These are phyloP conservation scores for Phialocephala subalpina DNA, from an alignment of 2,329 filamentous ascomycete genomes.

Conservation along the genomic window DNA sequence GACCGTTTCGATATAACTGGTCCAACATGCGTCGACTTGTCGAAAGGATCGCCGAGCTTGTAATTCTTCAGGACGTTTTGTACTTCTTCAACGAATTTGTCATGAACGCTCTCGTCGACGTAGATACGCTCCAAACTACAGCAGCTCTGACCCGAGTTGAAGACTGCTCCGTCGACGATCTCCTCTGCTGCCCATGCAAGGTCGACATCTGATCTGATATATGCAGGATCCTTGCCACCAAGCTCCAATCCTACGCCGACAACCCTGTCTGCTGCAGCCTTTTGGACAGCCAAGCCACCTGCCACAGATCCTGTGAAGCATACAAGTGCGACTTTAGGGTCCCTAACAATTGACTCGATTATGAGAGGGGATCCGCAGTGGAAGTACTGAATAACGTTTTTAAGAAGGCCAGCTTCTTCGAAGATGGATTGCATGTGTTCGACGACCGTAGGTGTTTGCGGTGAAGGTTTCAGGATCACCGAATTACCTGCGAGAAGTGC, in stretches of 20 bases:
- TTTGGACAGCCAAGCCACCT: constrained; percentile 85
- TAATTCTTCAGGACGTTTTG: constrained; percentile 84
- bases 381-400: constrained; percentile 89
- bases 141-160: constrained; percentile 99
- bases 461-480: constrained; percentile 93
- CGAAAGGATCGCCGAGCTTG: constrained; percentile 86
- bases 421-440: constrained; percentile 85
- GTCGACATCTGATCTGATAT: constrained; percentile 86
- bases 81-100: constrained; percentile 79
- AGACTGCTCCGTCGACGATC: constrained; percentile 94
- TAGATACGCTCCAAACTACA: constrained; percentile 93
- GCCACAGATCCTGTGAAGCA: constrained; percentile 96
- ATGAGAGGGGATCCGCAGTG: constrained; percentile 82
- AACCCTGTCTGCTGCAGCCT: constrained; percentile 82
- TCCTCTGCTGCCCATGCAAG: constrained; percentile 90
- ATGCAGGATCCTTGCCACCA: constrained; percentile 94
- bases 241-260: constrained; percentile 90
- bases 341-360: constrained; percentile 80
- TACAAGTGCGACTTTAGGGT: constrained; percentile 79
- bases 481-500: constrained; percentile 91
- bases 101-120: constrained; percentile 84
- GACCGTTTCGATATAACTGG: constrained; percentile 87
- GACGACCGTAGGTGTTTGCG: constrained; percentile 90
- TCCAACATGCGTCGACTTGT: constrained; percentile 81
- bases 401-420: constrained; percentile 78